These are phyloP conservation scores for Colletotrichum euphorbiae DNA, from an alignment of 2,329 filamentous ascomycete genomes.

Conservation along the genomic window DNA sequence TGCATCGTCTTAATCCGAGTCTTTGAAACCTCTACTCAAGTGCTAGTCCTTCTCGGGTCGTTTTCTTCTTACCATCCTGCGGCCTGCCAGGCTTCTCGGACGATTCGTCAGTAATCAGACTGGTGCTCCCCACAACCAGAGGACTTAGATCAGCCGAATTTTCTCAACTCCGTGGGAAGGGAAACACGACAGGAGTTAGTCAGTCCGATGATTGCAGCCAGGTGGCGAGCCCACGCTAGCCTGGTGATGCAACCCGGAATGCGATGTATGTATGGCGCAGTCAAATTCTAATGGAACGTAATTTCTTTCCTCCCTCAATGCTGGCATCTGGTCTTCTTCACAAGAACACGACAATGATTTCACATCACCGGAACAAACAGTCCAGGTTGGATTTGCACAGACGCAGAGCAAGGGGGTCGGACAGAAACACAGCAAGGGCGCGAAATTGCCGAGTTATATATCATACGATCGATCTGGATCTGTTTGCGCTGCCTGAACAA, in stretches of 20 bases:
- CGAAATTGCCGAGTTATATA: neutral
- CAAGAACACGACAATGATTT: too few species aligned
- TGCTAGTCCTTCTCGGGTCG: neutral
- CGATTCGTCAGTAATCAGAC: neutral
- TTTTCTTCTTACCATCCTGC: too few species aligned
- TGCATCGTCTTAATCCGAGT: neutral
- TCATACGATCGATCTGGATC: neutral
- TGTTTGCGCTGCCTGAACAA: slow-evolving; percentile 4
- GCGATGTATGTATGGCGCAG: too few species aligned
- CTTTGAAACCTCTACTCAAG: neutral
- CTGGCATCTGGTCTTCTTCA: too few species aligned
- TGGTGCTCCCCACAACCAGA: neutral
- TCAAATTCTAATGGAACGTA: too few species aligned
- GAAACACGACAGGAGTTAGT: neutral
- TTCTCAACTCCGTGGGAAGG: neutral
- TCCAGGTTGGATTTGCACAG: too few species aligned
- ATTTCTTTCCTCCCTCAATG: too few species aligned
- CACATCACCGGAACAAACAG: neutral
- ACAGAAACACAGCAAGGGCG: neutral
- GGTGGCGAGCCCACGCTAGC: neutral
- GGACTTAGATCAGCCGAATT: neutral
- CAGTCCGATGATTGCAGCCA: neutral
- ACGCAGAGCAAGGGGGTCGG: neutral
- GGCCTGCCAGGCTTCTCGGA: neutral
- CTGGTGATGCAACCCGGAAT: too few species aligned